Conservation (phyloP, 75 land plant genomes). For the Adiantum capillusveneris region DNA sequence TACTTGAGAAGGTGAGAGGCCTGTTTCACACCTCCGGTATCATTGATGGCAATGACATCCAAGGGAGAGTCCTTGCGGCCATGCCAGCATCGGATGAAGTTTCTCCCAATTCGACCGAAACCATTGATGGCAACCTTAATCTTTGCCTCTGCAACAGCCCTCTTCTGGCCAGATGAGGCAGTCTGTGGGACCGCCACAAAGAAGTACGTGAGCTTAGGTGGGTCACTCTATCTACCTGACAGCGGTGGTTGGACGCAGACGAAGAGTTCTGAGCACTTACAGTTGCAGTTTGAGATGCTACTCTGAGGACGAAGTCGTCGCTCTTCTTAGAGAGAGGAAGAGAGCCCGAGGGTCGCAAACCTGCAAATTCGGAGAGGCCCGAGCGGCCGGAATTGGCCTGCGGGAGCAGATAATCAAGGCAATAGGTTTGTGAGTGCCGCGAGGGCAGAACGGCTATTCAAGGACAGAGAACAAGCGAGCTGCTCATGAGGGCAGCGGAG, state of each 20-base stretch:
- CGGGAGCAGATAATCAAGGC: neutral
- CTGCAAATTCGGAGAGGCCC: conserved; percentile 51
- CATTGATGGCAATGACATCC: conserved; percentile 91
- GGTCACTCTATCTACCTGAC: too few species aligned
- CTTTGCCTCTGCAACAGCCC: conserved; percentile 74
- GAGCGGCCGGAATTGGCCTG: conserved; percentile 7
- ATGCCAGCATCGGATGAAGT: conserved; percentile 98
- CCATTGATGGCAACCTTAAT: conserved; percentile 97
- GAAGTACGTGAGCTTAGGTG: too few species aligned
- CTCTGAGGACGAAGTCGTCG: conserved; percentile 39
- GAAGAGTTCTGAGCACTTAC: conserved; percentile 42
- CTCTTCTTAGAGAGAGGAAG: conserved; percentile 33
- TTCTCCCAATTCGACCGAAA: conserved; percentile 93
- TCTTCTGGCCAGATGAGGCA: conserved; percentile 36
- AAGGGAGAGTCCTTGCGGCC: conserved; percentile 94
- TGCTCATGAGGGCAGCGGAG: neutral
- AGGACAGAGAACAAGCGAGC: neutral
- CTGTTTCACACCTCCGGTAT: conserved; percentile 99
- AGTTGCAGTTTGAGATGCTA: conserved; percentile 61
- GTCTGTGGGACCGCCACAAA: too few species aligned
- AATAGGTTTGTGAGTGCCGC: too few species aligned
- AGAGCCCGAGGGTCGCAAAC: conserved; percentile 36
- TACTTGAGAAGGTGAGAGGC: conserved; percentile 97
- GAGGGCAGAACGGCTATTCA: neutral
- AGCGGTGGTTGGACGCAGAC: too few species aligned